phyloP scores from a whole-genome alignment of 768 basidiomycete genomes.

The Amanita rimosa region DNA sequence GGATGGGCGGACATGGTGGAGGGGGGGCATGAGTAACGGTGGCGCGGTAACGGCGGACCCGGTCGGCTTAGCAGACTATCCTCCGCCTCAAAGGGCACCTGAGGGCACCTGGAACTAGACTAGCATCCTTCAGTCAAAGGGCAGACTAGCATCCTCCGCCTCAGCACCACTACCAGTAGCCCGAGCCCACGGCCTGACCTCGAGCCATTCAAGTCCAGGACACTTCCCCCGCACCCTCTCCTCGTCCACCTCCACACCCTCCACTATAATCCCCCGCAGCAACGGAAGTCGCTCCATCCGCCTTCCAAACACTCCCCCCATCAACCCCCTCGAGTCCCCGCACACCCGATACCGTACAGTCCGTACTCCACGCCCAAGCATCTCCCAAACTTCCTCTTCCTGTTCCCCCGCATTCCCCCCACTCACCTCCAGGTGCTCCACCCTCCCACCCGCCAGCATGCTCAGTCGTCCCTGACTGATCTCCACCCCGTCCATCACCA shows the following conservation, averaged over 20 bases:
- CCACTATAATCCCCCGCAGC: conserved; percentile 29
- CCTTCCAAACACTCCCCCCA: conserved; percentile 20
- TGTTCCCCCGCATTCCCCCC: conserved; percentile 21
- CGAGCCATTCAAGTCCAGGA: conserved; percentile 20
- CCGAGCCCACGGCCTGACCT: too few species aligned
- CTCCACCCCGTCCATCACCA: conserved; percentile 33
- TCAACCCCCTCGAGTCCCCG: conserved; percentile 13
- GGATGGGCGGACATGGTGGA: conserved; percentile 11
- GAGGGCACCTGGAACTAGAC: too few species aligned
- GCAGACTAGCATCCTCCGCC: too few species aligned
- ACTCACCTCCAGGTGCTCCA: conserved; percentile 26
- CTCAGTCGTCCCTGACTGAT: conserved; percentile 29
- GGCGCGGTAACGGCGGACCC: too few species aligned
- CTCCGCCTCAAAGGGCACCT: too few species aligned
- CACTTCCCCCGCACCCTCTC: conserved; percentile 24
- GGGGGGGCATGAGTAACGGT: neutral
- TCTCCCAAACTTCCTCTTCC: conserved; percentile 27
- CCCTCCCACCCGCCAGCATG: conserved; percentile 22
- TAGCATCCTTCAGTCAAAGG: too few species aligned
- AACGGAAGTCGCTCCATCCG: conserved; percentile 13
- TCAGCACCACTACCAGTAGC: too few species aligned
- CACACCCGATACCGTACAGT: conserved; percentile 32
- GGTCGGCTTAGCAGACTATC: too few species aligned
- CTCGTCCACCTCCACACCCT: conserved; percentile 27
- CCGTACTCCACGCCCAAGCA: conserved; percentile 31